Base-by-base conservation (phyloP, 108 stramenopile genomes). In the Discostella pseudostelligera region DNA sequence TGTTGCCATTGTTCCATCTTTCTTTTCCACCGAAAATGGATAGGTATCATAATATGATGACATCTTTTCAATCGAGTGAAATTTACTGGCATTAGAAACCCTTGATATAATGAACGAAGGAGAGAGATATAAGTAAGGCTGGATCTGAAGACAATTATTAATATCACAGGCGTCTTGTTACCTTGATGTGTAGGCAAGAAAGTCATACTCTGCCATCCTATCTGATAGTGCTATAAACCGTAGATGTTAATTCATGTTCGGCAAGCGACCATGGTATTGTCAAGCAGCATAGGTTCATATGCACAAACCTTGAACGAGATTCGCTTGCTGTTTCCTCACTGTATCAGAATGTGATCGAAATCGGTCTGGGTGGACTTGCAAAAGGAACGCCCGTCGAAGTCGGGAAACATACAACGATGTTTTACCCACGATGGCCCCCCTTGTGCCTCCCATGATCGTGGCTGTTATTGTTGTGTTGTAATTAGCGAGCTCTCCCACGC, bases 311-410 rank as follows among this genome's bases (percentile, higher is more conserved):
- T 89, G 83, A 14, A 93, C 76, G 2, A 90, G 67, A 11, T 35
- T 72, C 13, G 84, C 83, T 72, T 93, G 92, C 48, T 82, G 69
- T 39, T 74, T 74, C 46, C 82, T 81, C 39, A 90, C 80, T 26
- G 54, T 14, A 20, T 55, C 59, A 17, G 75, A 59, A 28, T 80
- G 69, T 9, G 62, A 48, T 47, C 92, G 85, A 69, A 93, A 93
- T 46, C 87, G 80, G 63, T 90, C 92, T 0, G 92, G 89, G 67
- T 93, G 92, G 12, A 83, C 87, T 35, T 86, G 81, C 59, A 93
- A 78, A 8, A 93, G 60, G 51, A 93, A 90, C 10, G 92, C 92
- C 40, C 88, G 67, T 44, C 92, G 86, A 25, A 90, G 57, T 11
- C 80, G 82, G 9, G 70, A 70, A 14, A 90, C 67, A 50, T 93